Percentiles rank a stretch among this genome's conserved stretches.
Evolutionary conservation across 371 early-diverging fungal genomes (phyloP).

Genomic region (Mucor indicus): DNA sequence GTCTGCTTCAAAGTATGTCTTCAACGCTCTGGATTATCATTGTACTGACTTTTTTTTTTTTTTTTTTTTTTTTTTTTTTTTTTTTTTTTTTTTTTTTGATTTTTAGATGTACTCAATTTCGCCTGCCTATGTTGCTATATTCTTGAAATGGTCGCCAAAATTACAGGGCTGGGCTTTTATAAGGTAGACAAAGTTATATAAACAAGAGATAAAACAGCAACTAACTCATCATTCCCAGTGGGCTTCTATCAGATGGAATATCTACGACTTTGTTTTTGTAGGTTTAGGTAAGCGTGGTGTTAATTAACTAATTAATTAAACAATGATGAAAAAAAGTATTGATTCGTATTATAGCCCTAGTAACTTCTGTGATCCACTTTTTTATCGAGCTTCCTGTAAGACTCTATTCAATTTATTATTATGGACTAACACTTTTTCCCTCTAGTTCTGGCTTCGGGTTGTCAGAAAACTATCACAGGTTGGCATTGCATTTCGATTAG

Average conservation of each 20-base stretch:
- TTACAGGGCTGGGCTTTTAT: conserved; percentile 41
- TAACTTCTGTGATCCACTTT: no score
- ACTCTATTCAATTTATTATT: no score
- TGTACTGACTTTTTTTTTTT: no score
- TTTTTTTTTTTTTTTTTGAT: no score
- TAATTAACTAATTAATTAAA: no score
- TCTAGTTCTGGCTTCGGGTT: conserved; percentile 2
- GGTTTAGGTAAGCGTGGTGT: conserved; percentile 28
- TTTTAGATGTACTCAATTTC: conserved; percentile 30
- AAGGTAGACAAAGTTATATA: conserved; percentile 24
- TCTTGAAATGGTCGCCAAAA: conserved; percentile 40
- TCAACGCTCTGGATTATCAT: not conserved
- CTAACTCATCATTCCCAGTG: conserved; percentile 20
- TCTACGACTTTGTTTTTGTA: conserved; percentile 42
- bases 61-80: no score
- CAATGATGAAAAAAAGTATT: no score
- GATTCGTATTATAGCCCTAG: no score
- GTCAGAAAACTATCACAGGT: conserved; percentile 30
- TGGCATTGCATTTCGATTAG: conserved; percentile 48
- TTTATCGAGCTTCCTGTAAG: no score
- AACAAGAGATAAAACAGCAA: not conserved
- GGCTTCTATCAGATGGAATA: conserved; percentile 45
- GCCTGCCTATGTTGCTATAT: conserved; percentile 36
- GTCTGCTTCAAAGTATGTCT: conserved; percentile 28
- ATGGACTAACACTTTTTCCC: conserved; percentile 8